A percentile compares a stretch with the other conserved stretches of the same genome.
Conservation (phyloP, 2,329 filamentous ascomycete species). For the Fusarium sp. region DNA sequence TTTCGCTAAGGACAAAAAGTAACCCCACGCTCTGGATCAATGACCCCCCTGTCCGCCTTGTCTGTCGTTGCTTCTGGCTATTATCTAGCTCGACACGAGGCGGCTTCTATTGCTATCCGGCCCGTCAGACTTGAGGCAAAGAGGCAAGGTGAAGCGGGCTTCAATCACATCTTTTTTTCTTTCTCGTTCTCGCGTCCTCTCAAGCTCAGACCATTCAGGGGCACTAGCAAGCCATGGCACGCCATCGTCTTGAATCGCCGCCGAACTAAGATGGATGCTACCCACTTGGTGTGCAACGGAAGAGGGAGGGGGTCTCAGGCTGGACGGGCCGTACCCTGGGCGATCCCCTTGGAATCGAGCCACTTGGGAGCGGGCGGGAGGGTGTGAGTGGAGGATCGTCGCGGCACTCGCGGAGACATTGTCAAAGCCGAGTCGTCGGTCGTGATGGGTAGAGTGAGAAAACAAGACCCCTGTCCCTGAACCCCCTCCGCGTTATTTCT, state of each 20-base stretch:
- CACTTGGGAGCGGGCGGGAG: not conserved
- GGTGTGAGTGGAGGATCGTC: not conserved
- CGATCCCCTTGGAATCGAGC: not conserved
- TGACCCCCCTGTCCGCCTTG: not conserved
- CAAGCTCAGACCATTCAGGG: not conserved
- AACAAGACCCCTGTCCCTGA: not conserved
- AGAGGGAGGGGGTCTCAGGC: not conserved
- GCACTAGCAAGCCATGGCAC: not conserved
- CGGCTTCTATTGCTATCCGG: not conserved
- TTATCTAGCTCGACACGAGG: not conserved
- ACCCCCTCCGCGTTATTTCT: not conserved
- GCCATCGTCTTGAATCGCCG: not conserved
- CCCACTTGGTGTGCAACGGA: slow-evolving; percentile 5
- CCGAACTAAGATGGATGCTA: not conserved
- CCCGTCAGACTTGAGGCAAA: not conserved
- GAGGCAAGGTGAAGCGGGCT: not conserved
- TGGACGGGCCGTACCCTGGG: slow-evolving; percentile 19
- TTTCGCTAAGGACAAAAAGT: not conserved
- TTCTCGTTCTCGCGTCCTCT: not conserved
- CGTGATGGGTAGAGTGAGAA: not conserved
- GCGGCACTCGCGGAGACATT: not conserved
- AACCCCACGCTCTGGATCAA: not conserved
- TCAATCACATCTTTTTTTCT: not conserved
- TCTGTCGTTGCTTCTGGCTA: not conserved
- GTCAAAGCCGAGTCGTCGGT: not conserved